Evolutionary conservation across 83 land plant genomes (phyloP), one percentile per base, ranked within the genome.

Genomic region (Diphasiastrum complanatum): DNA sequence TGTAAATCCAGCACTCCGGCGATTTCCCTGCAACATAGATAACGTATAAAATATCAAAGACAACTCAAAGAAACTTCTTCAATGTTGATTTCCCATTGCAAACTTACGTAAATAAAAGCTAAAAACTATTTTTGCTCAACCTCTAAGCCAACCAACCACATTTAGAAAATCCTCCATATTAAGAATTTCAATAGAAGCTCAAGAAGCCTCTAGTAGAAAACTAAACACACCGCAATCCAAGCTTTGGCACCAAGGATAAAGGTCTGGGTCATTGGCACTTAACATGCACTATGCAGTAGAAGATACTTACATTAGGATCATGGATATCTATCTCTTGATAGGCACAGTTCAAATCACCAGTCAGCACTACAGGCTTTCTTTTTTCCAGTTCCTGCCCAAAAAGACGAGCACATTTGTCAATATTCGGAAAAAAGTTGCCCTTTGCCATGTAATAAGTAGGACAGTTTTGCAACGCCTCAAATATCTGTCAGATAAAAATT

Each of bases 281-380:
- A 47, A 48, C 11, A 3, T n/a, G 22, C 19, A 2, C 61, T 22
- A 31, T 22, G 24, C 25, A 38, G 14, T 8, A 14, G 14, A 38
- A 23, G 11, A 6, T 4, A 54, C 86, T 78, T 80, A 91, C 97
- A 69, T 87, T 93, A 33, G 97, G 97, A 56, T 91, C 69, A 73
- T 74, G 74, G 28, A 91, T 83, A 69, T 91, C 97, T 46, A 91
- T 91, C 64, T 91, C 93, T 66, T 91, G 66, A 70, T 91, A 84
- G 43, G 93, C 97, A 76, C 97, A 87, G 69, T 91, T 91, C 31
- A 91, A 65, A 68, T 91, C 97, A 37, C 97, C 97, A 8, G 97
- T 87, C 62, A 91, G 64, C 63, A 91, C 76, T 40, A 91, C 97
- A 41, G 97, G 97, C 49, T 91, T 91, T 64, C 70, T 74, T 67